Percentiles rank a stretch among this genome's conserved stretches.
phyloP scores from a whole-genome alignment of 2,329 filamentous ascomycete species.

The Nectriaceae sp. region DNA sequence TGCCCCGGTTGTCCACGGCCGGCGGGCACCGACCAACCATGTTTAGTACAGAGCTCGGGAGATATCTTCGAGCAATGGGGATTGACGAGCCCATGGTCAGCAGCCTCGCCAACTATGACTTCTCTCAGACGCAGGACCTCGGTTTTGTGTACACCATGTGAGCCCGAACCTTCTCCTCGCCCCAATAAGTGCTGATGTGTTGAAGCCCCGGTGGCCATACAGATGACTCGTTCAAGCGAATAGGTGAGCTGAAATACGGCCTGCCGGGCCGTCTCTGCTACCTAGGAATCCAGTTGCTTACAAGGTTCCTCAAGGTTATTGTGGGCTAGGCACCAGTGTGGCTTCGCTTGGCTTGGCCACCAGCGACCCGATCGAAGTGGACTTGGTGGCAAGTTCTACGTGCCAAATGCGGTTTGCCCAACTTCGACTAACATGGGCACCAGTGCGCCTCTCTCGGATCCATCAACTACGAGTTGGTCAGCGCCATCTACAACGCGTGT shows the following conservation, averaged over 20 bases:
- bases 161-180: conserved; percentile 33
- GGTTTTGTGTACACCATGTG: conserved; percentile 87
- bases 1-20: conserved; percentile 62
- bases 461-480: conserved; percentile 68
- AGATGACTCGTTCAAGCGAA: conserved; percentile 28
- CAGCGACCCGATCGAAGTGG: conserved; percentile 60
- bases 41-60: conserved; percentile 71
- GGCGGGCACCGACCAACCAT: conserved; percentile 33
- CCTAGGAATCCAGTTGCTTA: no score
- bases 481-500: conserved; percentile 55
- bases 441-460: conserved; percentile 81
- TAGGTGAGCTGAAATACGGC: conserved; percentile 29
- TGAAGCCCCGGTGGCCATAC: conserved; percentile 38
- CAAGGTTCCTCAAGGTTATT: conserved; percentile 58
- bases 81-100: conserved; percentile 64
- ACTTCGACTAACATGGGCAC: conserved; percentile 5
- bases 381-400: conserved; percentile 64
- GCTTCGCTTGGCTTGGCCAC: conserved; percentile 62
- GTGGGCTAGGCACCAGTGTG: conserved; percentile 71
- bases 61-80: conserved; percentile 69
- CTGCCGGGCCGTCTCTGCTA: background rate
- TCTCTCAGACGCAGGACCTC: conserved; percentile 68
- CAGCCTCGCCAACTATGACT: conserved; percentile 80
- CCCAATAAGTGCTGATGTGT: conserved; percentile 19
- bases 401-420: conserved; percentile 3